A percentile compares a stretch with the other conserved stretches of the same genome.
Evolutionary conservation across 2,329 filamentous ascomycete species (phyloP).

Genomic region (Curvularia verruculosa): DNA sequence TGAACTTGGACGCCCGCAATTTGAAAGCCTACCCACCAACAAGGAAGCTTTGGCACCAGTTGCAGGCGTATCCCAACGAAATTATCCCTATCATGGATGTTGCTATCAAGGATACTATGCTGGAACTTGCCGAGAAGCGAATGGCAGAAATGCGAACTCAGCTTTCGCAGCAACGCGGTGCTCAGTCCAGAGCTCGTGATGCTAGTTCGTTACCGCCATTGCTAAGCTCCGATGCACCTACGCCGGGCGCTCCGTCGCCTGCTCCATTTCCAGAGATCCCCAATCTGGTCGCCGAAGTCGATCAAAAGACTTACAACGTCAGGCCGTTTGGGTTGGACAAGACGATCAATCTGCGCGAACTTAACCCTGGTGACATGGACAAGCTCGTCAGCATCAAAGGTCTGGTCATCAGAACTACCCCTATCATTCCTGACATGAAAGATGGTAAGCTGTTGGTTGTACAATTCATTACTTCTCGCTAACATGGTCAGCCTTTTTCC

Average conservation of each 20-base stretch:
- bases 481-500: conserved; percentile 77
- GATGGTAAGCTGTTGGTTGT: conserved; percentile 58
- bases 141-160: conserved; percentile 69
- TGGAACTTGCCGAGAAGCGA: conserved; percentile 83
- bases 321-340: conserved; percentile 87
- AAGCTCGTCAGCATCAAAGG: conserved; percentile 95
- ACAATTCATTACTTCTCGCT: conserved; percentile 9
- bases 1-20: conserved; percentile 89
- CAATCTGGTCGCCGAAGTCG: conserved; percentile 77
- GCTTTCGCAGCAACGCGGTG: conserved; percentile 61
- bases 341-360: conserved; percentile 87
- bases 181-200: conserved; percentile 51
- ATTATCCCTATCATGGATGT: conserved; percentile 97
- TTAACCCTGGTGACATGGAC: conserved; percentile 97
- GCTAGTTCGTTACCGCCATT: conserved; percentile 76
- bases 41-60: conserved; percentile 91
- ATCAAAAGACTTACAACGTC: conserved; percentile 80
- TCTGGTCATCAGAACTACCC: conserved; percentile 91
- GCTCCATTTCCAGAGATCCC: conserved; percentile 59
- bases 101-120: conserved; percentile 88
- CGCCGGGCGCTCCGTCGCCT: conserved; percentile 42
- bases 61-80: conserved; percentile 93
- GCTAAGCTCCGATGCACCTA: conserved; percentile 77
- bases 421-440: conserved; percentile 98
- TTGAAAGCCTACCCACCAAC: conserved; percentile 92